A percentile compares a stretch with the other conserved stretches of the same genome.
Evolutionary conservation across 2,329 filamentous ascomycete species (phyloP).

Genomic region (Colletotrichum noveboracense): DNA sequence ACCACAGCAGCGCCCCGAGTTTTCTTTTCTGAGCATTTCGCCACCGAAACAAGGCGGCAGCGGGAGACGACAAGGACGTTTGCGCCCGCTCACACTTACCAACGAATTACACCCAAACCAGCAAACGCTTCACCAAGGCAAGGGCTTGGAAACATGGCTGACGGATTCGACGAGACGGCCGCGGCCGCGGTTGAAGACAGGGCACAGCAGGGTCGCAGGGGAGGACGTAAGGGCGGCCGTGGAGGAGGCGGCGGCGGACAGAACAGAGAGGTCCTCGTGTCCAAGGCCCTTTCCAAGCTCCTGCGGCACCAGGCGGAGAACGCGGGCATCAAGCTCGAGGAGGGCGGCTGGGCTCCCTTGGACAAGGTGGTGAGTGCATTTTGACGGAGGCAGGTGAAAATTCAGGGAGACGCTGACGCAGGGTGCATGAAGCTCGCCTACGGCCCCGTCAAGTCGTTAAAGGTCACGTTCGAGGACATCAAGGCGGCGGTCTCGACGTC

Average conservation of each 20-base stretch:
- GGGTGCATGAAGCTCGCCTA: slow-evolving; percentile 52
- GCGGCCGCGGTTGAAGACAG: slow-evolving; percentile 20
- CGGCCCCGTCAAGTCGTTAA: slow-evolving; percentile 67
- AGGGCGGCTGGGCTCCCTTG: slow-evolving; percentile 63
- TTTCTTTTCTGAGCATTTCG: neutral
- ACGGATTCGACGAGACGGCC: neutral
- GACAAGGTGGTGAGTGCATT: slow-evolving; percentile 60
- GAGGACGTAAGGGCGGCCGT: slow-evolving; percentile 31
- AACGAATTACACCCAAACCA: slow-evolving; percentile 80
- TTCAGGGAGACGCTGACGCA: neutral
- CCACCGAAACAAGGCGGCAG: neutral
- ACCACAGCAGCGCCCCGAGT: neutral
- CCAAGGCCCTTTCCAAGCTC: slow-evolving; percentile 58
- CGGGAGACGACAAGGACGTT: neutral
- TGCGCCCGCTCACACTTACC: slow-evolving; percentile 63
- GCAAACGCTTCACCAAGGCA: neutral
- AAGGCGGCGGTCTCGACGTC: slow-evolving; percentile 72
- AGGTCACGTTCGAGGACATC: slow-evolving; percentile 79
- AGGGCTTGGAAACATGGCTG: neutral
- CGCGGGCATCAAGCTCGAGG: slow-evolving; percentile 62
- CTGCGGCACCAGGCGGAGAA: slow-evolving; percentile 62
- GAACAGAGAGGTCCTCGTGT: slow-evolving; percentile 53
- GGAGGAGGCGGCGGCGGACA: slow-evolving; percentile 31
- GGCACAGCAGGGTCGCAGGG: slow-evolving; percentile 20
- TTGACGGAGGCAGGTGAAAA: neutral